Conservation (phyloP, 2,329 filamentous ascomycete genomes). For the Leptographium flavum region DNA sequence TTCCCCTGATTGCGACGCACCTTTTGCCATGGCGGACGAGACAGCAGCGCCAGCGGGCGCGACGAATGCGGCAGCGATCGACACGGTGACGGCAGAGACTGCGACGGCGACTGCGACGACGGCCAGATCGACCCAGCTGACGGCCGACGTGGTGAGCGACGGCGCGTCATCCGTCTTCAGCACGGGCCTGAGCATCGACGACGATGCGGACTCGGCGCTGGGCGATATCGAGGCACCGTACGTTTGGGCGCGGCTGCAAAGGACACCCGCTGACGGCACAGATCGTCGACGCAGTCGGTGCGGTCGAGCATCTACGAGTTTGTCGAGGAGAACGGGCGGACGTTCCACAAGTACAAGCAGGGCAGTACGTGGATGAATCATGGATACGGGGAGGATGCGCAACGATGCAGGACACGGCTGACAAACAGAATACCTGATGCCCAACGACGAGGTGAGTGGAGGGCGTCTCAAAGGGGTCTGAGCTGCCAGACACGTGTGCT, state of each 20-base stretch:
- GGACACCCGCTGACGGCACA: background rate
- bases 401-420: too few relatives aligned
- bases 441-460: conserved; percentile 8
- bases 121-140: background rate
- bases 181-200: conserved; percentile 9
- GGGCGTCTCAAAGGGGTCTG: background rate
- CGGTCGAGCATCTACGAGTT: conserved; percentile 11
- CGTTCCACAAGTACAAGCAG: conserved; percentile 11
- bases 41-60: too few relatives aligned
- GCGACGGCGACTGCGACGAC: too few relatives aligned
- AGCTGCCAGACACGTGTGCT: background rate
- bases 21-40: too few relatives aligned
- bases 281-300: conserved; percentile 8
- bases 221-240: conserved; percentile 6
- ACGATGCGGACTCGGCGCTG: conserved; percentile 5
- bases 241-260: too few relatives aligned
- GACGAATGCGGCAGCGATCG: too few relatives aligned
- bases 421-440: conserved; percentile 10
- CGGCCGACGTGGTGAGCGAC: background rate
- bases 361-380: conserved; percentile 7
- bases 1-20: too few relatives aligned
- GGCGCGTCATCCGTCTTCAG: conserved; percentile 7
- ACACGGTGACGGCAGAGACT: too few relatives aligned
- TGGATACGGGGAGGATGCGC: too few relatives aligned
- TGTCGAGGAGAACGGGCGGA: conserved; percentile 11